Conservation (phyloP, 2,329 filamentous ascomycete genomes). For the Emydomyces testavorans region DNA sequence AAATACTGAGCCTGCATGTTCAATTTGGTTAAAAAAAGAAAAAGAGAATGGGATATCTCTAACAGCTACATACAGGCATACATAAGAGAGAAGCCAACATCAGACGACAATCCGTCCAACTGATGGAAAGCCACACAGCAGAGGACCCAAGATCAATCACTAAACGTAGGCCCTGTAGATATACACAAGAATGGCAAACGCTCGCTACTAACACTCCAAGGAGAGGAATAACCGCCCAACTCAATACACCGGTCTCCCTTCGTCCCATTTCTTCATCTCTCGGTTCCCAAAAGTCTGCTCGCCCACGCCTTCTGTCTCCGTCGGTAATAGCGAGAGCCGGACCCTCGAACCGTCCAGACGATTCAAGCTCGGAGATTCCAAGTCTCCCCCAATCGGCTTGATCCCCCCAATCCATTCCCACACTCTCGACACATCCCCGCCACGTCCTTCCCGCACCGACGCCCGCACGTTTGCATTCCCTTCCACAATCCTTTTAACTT, state of each 20-base stretch:
- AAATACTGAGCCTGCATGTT: no score
- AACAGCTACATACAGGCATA: no score
- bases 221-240: neutral
- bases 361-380: slow-evolving; percentile 20
- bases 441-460: slow-evolving; percentile 54
- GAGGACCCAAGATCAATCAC: no score
- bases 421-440: slow-evolving; percentile 47
- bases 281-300: slow-evolving; percentile 23
- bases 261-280: slow-evolving; percentile 36
- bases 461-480: slow-evolving; percentile 83
- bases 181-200: slow-evolving; percentile 5
- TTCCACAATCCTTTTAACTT: slow-evolving; percentile 75
- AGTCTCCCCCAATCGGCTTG: slow-evolving; percentile 36
- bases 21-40: no score
- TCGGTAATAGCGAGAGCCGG: slow-evolving; percentile 22
- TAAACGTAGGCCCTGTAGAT: no score
- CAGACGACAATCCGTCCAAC: no score
- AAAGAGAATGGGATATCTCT: no score
- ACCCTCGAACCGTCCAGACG: slow-evolving; percentile 23
- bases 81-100: no score
- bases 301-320: slow-evolving; percentile 16
- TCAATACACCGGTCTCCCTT: slow-evolving; percentile 39
- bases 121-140: neutral
- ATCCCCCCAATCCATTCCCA: slow-evolving; percentile 60
- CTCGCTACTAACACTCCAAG: neutral